Conservation (phyloP, 1,284 basidiomycete genomes). For the Ganoderma meredithae region DNA sequence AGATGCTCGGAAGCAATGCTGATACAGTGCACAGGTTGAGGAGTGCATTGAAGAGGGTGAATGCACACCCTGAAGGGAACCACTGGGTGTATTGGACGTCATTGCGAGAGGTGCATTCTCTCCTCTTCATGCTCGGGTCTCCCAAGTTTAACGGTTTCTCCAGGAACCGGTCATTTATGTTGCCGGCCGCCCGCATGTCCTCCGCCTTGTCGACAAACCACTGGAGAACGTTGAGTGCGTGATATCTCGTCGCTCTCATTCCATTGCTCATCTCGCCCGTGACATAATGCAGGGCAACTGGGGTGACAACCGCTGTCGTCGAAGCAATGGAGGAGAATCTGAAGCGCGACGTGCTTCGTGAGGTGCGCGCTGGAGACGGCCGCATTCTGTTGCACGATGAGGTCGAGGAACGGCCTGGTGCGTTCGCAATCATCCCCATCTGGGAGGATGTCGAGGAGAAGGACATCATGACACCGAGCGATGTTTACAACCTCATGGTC, state of each 20-base stretch:
- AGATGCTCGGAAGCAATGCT: background rate
- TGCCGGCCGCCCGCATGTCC: slow-evolving; percentile 89
- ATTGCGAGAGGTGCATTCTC: slow-evolving; percentile 74
- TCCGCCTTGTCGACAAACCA: slow-evolving; percentile 90
- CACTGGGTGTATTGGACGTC: slow-evolving; percentile 91
- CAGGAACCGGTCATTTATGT: slow-evolving; percentile 96
- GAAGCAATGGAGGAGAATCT: slow-evolving; percentile 93
- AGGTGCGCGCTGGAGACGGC: slow-evolving; percentile 78
- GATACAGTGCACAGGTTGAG: slow-evolving; percentile 63
- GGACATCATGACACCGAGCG: slow-evolving; percentile 94
- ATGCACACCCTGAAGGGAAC: slow-evolving; percentile 76
- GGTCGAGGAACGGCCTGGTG: slow-evolving; percentile 90
- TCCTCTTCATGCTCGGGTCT: background rate
- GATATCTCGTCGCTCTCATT: background rate
- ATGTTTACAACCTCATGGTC: slow-evolving; percentile 79
- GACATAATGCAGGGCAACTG: slow-evolving; percentile 75
- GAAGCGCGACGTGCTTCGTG: slow-evolving; percentile 89
- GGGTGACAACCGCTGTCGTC: slow-evolving; percentile 91
- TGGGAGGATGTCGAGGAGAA: slow-evolving; percentile 88
- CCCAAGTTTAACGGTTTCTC: slow-evolving; percentile 17
- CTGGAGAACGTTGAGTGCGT: slow-evolving; percentile 92
- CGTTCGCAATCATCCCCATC: slow-evolving; percentile 86
- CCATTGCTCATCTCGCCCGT: background rate
- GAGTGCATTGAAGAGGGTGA: slow-evolving; percentile 82
- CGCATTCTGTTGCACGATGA: slow-evolving; percentile 95